Percentiles rank a stretch among this genome's conserved stretches.
Conservation (phyloP, 2,329 filamentous ascomycete genomes). For the Plenodomus lindquistii region DNA sequence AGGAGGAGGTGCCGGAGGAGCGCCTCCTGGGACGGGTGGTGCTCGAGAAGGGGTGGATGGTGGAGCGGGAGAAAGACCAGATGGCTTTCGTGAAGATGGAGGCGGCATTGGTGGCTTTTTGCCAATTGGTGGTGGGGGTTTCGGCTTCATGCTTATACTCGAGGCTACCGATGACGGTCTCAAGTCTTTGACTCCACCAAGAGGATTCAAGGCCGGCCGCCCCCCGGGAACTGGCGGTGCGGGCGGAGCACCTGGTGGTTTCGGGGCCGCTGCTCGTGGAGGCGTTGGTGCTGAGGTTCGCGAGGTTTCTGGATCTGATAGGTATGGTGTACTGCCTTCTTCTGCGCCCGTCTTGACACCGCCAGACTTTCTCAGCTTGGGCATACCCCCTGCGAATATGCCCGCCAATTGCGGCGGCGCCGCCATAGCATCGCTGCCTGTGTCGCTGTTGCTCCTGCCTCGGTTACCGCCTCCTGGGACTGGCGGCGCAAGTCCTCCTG, state of each 20-base stretch:
- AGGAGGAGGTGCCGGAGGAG: conserved; percentile 43
- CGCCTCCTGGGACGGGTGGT: conserved; percentile 40
- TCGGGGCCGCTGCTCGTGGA: conserved; percentile 56
- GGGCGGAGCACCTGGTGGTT: conserved; percentile 50
- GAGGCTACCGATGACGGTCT: conserved; percentile 65
- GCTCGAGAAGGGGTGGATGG: conserved; percentile 50
- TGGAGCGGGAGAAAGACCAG: conserved; percentile 50
- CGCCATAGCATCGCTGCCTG: conserved; percentile 45
- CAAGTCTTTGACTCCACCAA: conserved; percentile 53
- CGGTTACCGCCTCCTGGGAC: conserved; percentile 58
- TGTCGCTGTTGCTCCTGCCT: conserved; percentile 83
- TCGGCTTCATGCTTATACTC: conserved; percentile 61
- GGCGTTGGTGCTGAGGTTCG: conserved; percentile 58
- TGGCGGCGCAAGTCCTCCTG: conserved; percentile 74
- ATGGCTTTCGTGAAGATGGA: conserved; percentile 61
- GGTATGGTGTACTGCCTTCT: conserved; percentile 68
- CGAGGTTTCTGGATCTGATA: conserved; percentile 75
- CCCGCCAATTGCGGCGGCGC: conserved; percentile 77
- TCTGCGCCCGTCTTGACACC: conserved; percentile 65
- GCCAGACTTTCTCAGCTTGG: conserved; percentile 86
- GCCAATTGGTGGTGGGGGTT: conserved; percentile 75
- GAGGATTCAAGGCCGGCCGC: conserved; percentile 65
- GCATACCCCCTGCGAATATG: conserved; percentile 91
- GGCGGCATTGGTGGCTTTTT: conserved; percentile 71
- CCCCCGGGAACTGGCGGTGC: conserved; percentile 55